Evolutionary conservation across 371 early-diverging fungal genomes (phyloP).

Genomic region (Circinella minor): DNA sequence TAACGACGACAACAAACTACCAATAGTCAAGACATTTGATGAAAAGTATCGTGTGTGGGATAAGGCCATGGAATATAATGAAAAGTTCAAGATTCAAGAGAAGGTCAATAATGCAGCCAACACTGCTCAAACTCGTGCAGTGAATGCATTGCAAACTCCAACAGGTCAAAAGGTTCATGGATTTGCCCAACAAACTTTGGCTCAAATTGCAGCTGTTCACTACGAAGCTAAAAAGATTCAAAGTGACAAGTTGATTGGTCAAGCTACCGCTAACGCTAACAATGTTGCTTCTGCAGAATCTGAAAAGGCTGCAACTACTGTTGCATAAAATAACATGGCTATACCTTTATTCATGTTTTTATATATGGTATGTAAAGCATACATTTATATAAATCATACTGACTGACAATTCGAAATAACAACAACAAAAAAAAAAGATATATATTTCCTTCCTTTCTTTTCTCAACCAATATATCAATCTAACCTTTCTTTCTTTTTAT

Average conservation of each 20-base stretch:
- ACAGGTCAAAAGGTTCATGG: slow-evolving; percentile 63
- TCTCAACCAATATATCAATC: too few species aligned
- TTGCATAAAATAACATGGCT: background rate
- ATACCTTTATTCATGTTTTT: background rate
- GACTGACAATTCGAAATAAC: too few species aligned
- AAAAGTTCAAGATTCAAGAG: slow-evolving; percentile 65
- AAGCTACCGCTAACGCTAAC: slow-evolving; percentile 11
- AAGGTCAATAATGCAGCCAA: slow-evolving; percentile 55
- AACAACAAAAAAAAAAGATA: background rate
- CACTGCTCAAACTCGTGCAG: slow-evolving; percentile 51
- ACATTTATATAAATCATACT: too few species aligned
- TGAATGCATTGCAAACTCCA: slow-evolving; percentile 59
- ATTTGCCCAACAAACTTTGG: slow-evolving; percentile 54
- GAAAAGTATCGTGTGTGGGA: slow-evolving; percentile 63
- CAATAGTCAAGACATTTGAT: slow-evolving; percentile 56
- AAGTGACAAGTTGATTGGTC: slow-evolving; percentile 6
- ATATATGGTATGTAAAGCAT: too few species aligned
- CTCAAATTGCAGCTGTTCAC: slow-evolving; percentile 65
- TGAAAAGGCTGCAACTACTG: background rate
- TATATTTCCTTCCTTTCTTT: too few species aligned
- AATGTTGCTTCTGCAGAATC: background rate
- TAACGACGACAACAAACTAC: too few species aligned
- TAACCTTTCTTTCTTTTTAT: too few species aligned
- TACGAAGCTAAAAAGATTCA: slow-evolving; percentile 62
- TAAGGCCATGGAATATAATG: slow-evolving; percentile 56